Evolutionary conservation across 208 protist genomes (phyloP), one percentile per base, ranked within the genome.

Genomic region (Wallacemonas sp.): DNA sequence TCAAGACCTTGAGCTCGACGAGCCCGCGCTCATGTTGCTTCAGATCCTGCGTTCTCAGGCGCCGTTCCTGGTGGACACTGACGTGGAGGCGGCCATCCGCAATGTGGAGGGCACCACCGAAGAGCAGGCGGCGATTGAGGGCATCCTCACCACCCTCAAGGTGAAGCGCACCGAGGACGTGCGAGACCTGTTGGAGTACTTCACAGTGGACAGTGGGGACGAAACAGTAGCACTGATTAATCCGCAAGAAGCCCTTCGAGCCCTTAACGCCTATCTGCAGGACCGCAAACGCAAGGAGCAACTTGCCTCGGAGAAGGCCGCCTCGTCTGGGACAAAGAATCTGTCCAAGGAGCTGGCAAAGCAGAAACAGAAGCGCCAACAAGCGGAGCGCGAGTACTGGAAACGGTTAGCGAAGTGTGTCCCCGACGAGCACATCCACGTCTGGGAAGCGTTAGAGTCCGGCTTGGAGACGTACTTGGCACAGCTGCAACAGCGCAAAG

Each of bases 61-160:
- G 26, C 73, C 85, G 9, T 98, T 98, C 45, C 79, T 98, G 39
- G 83, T 93, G 3, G 89, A 98, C 44, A 78, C 81, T 27, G 85
- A 87, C 63, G 85, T 97, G 42, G 63, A 68, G 15, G 64, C 76
- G 36, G 80, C 93, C 19, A 87, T 97, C 30, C 58, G 71, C 44
- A 32, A 66, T 30, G 66, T 97, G 10, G 50, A 83, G 24, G 78
- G 81, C n/a, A 84, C 86, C 1, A 80, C 94, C n/a, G 76, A 89
- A 29, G 91, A 94, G 63, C 78, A 94, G 52, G 79, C 94, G 0
- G 73, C 85, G 37, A 75, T 98, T 3, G 93, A 98, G 52, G 81
- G 88, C 36, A 98, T 98, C 61, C 69, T 98, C n/a, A 89, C 95
- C 21, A 89, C 91, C n/a, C 81, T 98, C 52, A 76, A 84, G 24